A percentile compares a stretch with the other conserved stretches of the same genome.
These are phyloP conservation scores for Claviceps pusilla DNA, from an alignment of 2,329 filamentous ascomycete species.

Conservation along the genomic window DNA sequence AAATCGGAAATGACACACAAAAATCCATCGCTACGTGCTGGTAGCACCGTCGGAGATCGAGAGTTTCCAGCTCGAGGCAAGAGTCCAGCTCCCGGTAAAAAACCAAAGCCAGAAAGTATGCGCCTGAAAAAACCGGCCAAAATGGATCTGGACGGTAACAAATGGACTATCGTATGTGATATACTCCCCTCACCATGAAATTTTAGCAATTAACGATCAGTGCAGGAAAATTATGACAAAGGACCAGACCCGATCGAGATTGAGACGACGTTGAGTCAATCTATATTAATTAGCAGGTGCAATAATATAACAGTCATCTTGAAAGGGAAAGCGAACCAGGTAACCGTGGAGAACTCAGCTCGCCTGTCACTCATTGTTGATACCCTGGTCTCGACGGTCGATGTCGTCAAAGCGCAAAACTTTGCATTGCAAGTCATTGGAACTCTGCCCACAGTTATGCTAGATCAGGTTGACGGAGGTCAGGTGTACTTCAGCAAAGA, in stretches of 20 bases:
- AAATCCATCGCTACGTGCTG: slow-evolving; percentile 72
- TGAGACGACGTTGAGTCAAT: slow-evolving; percentile 68
- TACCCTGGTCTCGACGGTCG: slow-evolving; percentile 75
- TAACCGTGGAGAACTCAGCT: slow-evolving; percentile 81
- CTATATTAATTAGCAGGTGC: slow-evolving; percentile 82
- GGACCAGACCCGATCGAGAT: slow-evolving; percentile 60
- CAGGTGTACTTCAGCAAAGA: slow-evolving; percentile 74
- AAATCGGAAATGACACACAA: slow-evolving; percentile 96
- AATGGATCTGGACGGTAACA: slow-evolving; percentile 72
- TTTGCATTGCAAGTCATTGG: slow-evolving; percentile 90
- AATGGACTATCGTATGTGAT: slow-evolving; percentile 66
- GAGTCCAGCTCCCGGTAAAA: slow-evolving; percentile 77
- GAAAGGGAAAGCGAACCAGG: slow-evolving; percentile 89
- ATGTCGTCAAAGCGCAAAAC: slow-evolving; percentile 88
- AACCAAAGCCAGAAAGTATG: slow-evolving; percentile 76
- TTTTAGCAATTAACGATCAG: slow-evolving; percentile 2
- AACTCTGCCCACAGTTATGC: slow-evolving; percentile 67
- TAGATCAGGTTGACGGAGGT: slow-evolving; percentile 88
- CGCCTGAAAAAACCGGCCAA: slow-evolving; percentile 66
- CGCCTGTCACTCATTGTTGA: slow-evolving; percentile 79
- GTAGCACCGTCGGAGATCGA: slow-evolving; percentile 51
- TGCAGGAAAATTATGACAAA: slow-evolving; percentile 78
- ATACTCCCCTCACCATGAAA: too few relatives aligned
- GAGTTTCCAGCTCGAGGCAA: slow-evolving; percentile 48
- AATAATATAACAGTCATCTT: slow-evolving; percentile 81